Base-by-base conservation (phyloP, 2,329 filamentous ascomycete species). In the Nemania sp. region DNA sequence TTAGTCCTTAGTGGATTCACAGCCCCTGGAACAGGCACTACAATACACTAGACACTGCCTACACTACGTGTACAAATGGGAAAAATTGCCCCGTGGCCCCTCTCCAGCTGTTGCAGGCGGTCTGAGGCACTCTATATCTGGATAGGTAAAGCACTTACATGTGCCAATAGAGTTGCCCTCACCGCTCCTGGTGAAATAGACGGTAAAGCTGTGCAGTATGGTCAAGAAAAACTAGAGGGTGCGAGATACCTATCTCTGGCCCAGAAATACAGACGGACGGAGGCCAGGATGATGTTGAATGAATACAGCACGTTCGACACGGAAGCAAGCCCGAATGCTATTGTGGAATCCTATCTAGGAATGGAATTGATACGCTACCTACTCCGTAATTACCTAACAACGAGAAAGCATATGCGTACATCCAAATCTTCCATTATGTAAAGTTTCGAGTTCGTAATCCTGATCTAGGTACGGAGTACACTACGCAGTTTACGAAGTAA, bases 71-170 rank as follows among this genome's bases (percentile, higher is more conserved):
- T n/a, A n/a, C n/a, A n/a, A 30, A 54, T 28, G 37, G 47, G 40
- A 23, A 56, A 50, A 50, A 20, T 23, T 47, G 43, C 49, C 55
- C 52, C 54, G 51, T 52, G 46, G 57, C 48, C 57, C 55, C 55
- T 60, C 57, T 26, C 49, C 31, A 56, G 49, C 55, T 52, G 45
- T 24, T 57, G 20, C 52, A 58, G 57, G 57, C 57, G 57, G 57
- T 60, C 57, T 58, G 57, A 52, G 39, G 45, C 33, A 23, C 28
- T 53, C 51, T 52, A 56, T 52, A 41, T 44, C 49, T 56, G 52
- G 53, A 60, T 56, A 60, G 57, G 57, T 43, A 60, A 57, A 58
- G 55, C 31, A 60, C 52, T 26, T 56, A 60, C 57, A 60, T 60
- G 43, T 56, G 49, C 52, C 45, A 46, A 31, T 34, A 40, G 43